phyloP scores from a whole-genome alignment of 768 basidiomycete species.

The Termitomyces sp. region DNA sequence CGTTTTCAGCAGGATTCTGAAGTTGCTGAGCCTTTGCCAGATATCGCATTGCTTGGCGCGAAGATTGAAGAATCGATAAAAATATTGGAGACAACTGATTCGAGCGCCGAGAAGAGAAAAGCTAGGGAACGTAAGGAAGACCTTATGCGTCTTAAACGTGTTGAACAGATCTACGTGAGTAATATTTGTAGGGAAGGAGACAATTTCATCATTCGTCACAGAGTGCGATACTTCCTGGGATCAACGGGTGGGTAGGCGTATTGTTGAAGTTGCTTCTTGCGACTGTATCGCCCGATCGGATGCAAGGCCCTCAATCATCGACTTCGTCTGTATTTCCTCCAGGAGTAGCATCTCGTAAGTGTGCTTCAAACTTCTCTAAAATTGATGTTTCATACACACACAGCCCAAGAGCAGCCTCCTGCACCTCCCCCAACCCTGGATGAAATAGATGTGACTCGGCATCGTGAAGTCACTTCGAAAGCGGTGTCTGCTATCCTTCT shows the following conservation, averaged over 20 bases:
- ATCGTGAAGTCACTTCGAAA: constrained; percentile 96
- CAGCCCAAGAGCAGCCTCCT: constrained; percentile 59
- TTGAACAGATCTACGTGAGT: constrained; percentile 91
- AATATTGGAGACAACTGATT: constrained; percentile 44
- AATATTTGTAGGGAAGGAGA: background rate
- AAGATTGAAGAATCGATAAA: constrained; percentile 64
- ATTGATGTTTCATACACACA: constrained; percentile 15
- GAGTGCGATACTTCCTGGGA: constrained; percentile 77
- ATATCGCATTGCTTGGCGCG: constrained; percentile 65
- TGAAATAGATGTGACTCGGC: constrained; percentile 88
- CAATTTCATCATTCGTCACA: constrained; percentile 23
- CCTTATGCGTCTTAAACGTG: constrained; percentile 78
- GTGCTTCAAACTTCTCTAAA: constrained; percentile 4
- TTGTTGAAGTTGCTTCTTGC: constrained; percentile 88
- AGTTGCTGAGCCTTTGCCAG: constrained; percentile 58
- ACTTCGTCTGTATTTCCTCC: constrained; percentile 69
- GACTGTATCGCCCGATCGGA: constrained; percentile 79
- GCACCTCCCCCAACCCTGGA: constrained; percentile 73
- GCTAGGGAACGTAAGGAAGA: constrained; percentile 71
- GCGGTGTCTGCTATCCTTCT: constrained; percentile 93
- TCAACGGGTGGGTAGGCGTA: constrained; percentile 90
- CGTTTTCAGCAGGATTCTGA: constrained; percentile 44
- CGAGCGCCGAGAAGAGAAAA: constrained; percentile 47
- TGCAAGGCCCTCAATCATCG: constrained; percentile 59
- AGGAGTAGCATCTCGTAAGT: constrained; percentile 59